Evolutionary conservation across 495 filamentous ascomycete species (phyloP).

Genomic region (Penicillium paradoxum): DNA sequence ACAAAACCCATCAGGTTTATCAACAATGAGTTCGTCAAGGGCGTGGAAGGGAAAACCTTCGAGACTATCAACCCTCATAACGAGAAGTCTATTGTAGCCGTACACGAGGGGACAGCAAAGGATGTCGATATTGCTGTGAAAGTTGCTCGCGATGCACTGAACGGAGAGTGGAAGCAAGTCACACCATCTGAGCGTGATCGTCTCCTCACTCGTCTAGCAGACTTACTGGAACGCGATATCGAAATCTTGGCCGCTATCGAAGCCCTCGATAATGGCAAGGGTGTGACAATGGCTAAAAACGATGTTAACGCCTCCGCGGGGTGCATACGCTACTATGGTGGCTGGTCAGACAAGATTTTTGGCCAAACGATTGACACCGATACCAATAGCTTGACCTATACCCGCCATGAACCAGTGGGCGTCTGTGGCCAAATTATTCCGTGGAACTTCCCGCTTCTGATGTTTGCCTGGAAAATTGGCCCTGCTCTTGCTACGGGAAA

Average conservation of each 20-base stretch:
- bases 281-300: constrained; percentile 6
- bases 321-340: constrained; percentile 44
- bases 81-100: constrained; percentile 5
- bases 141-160: not conserved
- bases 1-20: constrained; percentile 55
- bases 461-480: constrained; percentile 86
- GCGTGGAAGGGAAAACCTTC: constrained; percentile 57
- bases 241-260: constrained; percentile 1
- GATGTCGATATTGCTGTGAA: constrained; percentile 4
- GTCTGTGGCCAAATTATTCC: constrained; percentile 82
- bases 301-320: constrained; percentile 36
- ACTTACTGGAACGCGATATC: constrained; percentile 4
- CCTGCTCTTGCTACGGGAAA: constrained; percentile 52
- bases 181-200: constrained; percentile 4
- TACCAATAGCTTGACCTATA: constrained; percentile 74
- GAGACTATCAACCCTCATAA: constrained; percentile 7
- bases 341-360: constrained; percentile 41
- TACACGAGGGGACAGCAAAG: constrained; percentile 3
- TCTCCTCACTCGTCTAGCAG: constrained; percentile 1
- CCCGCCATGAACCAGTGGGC: constrained; percentile 67
- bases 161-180: constrained; percentile 1
- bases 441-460: constrained; percentile 86
- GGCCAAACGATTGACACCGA: constrained; percentile 83
- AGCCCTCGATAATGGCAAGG: constrained; percentile 5
- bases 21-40: constrained; percentile 82